Base-by-base conservation (phyloP, 805 yeast genomes). In the Isabelozyma pseudorhagii region DNA sequence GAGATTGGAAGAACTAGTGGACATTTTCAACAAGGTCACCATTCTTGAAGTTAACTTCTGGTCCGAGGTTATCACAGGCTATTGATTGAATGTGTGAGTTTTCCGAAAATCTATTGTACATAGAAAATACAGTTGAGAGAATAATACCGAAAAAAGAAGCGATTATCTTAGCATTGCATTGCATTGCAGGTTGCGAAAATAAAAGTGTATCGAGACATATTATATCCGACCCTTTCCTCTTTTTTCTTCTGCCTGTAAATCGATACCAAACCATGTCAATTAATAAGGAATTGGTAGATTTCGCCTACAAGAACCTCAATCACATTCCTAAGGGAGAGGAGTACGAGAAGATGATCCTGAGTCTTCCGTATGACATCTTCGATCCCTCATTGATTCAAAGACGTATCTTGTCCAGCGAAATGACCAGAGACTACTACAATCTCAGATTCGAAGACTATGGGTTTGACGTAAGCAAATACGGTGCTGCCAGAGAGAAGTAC, bases 41-140 rank as follows among this genome's bases (percentile, higher is more conserved):
- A 63, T 66, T 43, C 69, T 87, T 46, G 96, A 88, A 63, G 73
- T 81, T 21, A 75, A 70, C 18, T 88, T 88, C 61, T 88, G 96
- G 96, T 77, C 79, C 58, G 86, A 72, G 54, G 71, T 68, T 27
- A 42, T n/a, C 14, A 11, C 10, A 18, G 31, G n/a, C n/a, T 31
- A 9, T 31, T 10, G 8, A 13, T 31, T 10, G 36, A 31, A 21
- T 21, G 25, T 21, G 25, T 4, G 25, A 6, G 5, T 6, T 21
- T 21, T 21, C 1, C 25, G 5, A 6, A 21, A 6, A 21, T 21
- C 17, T 21, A 21, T 21, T 21, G 5, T 21, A 21, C 25, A 21
- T 21, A 21, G 25, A 21, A 21, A 21, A 21, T 21, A 21, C 25
- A 21, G 25, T 21, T 21, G 25, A 21, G 25, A 21, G 25, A 21